phyloP scores from a whole-genome alignment of 345 rosid species.

The Firmiana major region DNA sequence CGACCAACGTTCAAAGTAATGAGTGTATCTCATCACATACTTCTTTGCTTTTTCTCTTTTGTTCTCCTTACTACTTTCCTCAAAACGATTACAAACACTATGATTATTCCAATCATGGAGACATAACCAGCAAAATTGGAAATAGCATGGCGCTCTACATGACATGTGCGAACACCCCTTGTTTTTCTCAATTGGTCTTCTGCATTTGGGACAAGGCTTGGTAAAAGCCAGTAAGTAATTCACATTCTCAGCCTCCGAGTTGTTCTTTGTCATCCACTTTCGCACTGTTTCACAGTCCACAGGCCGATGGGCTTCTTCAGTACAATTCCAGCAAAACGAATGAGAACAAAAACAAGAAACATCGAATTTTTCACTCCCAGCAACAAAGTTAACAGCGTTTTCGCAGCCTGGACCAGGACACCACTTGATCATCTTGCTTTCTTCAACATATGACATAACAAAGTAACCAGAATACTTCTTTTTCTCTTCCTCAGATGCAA shows the following conservation, averaged over 20 bases:
- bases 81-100: not conserved
- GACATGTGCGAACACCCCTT: constrained; percentile 31
- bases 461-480: constrained; percentile 21
- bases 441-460: constrained; percentile 27
- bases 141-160: constrained; percentile 18
- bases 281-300: constrained; percentile 35
- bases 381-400: constrained; percentile 21
- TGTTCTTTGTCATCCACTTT: constrained; percentile 33
- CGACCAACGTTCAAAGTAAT: constrained; percentile 39
- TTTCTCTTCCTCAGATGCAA: constrained; percentile 14
- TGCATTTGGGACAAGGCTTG: constrained; percentile 44
- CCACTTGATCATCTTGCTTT: constrained; percentile 26
- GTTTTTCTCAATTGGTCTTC: constrained; percentile 32
- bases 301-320: constrained; percentile 20
- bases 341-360: constrained; percentile 25
- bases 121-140: constrained; percentile 37
- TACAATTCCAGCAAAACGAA: constrained; percentile 25
- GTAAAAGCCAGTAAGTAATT: constrained; percentile 21
- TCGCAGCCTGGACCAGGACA: constrained; percentile 35
- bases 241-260: constrained; percentile 27
- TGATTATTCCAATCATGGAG: constrained; percentile 9
- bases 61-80: not conserved
- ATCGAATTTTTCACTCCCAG: constrained; percentile 15
- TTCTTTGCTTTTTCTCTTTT: constrained; percentile 2
- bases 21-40: constrained; percentile 19